These are phyloP conservation scores for Paspalum notatum DNA, from an alignment of 176 grass and related monocot genomes.

Conservation along the genomic window DNA sequence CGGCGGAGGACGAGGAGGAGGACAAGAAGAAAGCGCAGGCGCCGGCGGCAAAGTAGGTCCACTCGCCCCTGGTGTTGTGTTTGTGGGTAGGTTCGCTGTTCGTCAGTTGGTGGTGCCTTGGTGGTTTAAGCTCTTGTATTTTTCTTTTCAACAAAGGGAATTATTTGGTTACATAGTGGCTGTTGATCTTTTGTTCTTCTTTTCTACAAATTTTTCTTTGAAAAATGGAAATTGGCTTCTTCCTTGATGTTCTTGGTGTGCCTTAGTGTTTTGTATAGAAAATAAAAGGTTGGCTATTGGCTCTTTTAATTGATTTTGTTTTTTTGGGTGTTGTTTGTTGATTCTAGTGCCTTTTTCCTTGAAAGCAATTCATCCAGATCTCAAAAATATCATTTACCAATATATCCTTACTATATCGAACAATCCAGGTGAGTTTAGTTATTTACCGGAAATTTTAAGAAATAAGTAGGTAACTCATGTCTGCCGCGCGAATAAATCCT, in stretches of 20 bases:
- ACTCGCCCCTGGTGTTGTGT: not conserved
- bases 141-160: not conserved
- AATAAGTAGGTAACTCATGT: not conserved
- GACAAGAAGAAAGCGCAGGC: constrained; percentile 52
- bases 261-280: not conserved
- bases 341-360: not conserved
- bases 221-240: not conserved
- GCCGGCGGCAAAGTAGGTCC: constrained; percentile 65
- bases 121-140: constrained; percentile 12
- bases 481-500: not conserved
- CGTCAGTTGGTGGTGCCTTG: constrained; percentile 5
- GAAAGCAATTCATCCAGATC: not conserved
- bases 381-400: not conserved
- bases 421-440: too few species aligned
- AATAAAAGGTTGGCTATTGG: not conserved
- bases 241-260: not conserved
- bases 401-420: not conserved
- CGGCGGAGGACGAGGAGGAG: constrained; percentile 42
- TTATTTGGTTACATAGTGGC: not conserved
- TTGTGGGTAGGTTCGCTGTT: not conserved
- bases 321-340: not conserved
- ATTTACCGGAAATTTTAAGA: not conserved
- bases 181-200: not conserved
- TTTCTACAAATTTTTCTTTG: not conserved
- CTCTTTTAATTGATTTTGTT: not conserved